These are phyloP conservation scores for Backusella circina DNA, from an alignment of 192 early-diverging fungal species.

Conservation along the genomic window DNA sequence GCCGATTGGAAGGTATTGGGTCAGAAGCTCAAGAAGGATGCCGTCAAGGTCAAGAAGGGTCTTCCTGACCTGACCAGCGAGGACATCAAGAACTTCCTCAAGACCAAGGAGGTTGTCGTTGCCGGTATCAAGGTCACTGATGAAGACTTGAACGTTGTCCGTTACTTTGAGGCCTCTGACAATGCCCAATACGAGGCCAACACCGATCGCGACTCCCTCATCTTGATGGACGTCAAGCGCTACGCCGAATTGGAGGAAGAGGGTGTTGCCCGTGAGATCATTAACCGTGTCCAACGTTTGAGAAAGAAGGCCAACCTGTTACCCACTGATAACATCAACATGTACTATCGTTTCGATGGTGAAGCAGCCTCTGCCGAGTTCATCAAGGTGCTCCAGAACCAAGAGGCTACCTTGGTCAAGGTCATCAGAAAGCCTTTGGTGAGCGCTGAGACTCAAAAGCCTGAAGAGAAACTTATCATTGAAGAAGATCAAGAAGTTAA, in stretches of 20 bases:
- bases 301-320: conserved; percentile 93
- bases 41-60: conserved; percentile 81
- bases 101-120: conserved; percentile 62
- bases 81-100: conserved; percentile 80
- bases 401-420: conserved; percentile 70
- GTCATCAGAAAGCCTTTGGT: conserved; percentile 69
- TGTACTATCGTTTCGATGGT: conserved; percentile 74
- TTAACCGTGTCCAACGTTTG: conserved; percentile 94
- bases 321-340: conserved; percentile 83
- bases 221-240: conserved; percentile 82
- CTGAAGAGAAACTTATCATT: conserved; percentile 56
- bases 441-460: conserved; percentile 30
- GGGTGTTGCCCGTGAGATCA: conserved; percentile 89
- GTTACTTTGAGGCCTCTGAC: conserved; percentile 75
- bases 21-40: conserved; percentile 86
- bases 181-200: conserved; percentile 71
- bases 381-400: conserved; percentile 63
- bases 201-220: conserved; percentile 76
- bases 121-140: conserved; percentile 76
- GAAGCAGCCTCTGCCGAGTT: conserved; percentile 67
- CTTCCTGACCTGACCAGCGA: conserved; percentile 69
- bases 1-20: conserved; percentile 91
- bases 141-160: conserved; percentile 83
- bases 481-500: conserved; percentile 87
- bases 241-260: conserved; percentile 84